Percentiles rank a stretch among this genome's conserved stretches.
These are phyloP conservation scores for Termitomyces eurrhizus DNA, from an alignment of 768 basidiomycete species.

Conservation along the genomic window DNA sequence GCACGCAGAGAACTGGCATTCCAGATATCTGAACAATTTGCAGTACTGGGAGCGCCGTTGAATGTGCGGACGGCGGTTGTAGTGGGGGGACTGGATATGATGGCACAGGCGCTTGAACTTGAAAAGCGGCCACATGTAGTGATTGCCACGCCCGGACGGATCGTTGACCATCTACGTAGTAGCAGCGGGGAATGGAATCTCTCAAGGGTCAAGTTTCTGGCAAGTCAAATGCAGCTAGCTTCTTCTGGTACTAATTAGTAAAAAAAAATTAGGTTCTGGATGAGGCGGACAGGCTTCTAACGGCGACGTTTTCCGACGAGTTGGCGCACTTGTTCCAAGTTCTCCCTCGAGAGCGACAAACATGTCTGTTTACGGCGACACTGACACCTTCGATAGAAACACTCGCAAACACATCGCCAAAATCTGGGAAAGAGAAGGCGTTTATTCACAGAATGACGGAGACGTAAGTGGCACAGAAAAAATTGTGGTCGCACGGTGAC, in stretches of 20 bases:
- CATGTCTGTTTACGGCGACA: slow-evolving; percentile 95
- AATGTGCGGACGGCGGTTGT: slow-evolving; percentile 84
- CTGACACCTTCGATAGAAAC: slow-evolving; percentile 82
- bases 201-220: slow-evolving; percentile 81
- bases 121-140: slow-evolving; percentile 86
- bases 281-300: slow-evolving; percentile 92
- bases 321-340: slow-evolving; percentile 70
- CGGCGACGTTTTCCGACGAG: slow-evolving; percentile 85
- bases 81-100: slow-evolving; percentile 99
- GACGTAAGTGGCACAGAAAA: slow-evolving; percentile 41
- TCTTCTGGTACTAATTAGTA: background rate
- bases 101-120: slow-evolving; percentile 87
- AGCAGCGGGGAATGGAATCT: slow-evolving; percentile 80
- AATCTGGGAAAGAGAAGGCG: slow-evolving; percentile 79
- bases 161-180: slow-evolving; percentile 86
- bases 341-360: slow-evolving; percentile 87
- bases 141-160: slow-evolving; percentile 92
- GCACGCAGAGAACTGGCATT: slow-evolving; percentile 87
- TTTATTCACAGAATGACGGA: slow-evolving; percentile 81
- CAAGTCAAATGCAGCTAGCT: slow-evolving; percentile 29
- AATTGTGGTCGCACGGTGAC: background rate
- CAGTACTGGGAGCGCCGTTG: slow-evolving; percentile 79
- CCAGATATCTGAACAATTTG: slow-evolving; percentile 95
- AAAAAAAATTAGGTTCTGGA: slow-evolving; percentile 68
- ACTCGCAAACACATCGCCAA: slow-evolving; percentile 67